Evolutionary conservation across 2,329 filamentous ascomycete genomes (phyloP), one percentile per base, ranked within the genome.

Genomic region (Colletotrichum godetiae): DNA sequence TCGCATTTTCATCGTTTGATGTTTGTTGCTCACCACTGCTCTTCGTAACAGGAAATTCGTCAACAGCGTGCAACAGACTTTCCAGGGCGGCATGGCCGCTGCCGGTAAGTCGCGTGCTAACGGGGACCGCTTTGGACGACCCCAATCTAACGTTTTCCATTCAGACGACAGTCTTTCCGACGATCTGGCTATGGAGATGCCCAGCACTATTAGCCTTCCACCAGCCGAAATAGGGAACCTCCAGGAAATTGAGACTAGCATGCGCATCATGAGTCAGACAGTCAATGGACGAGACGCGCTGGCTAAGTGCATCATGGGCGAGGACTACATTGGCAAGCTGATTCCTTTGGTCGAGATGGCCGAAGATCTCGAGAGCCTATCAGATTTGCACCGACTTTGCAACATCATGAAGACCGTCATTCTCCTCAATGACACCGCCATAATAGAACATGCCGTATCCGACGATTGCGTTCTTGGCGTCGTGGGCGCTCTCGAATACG

Each of bases 341-440:
- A 92, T 97, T 64, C 95, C 95, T 1, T 83, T 98, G 63, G 94
- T 99, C 59, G 90, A 94, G 72, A 92, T 94, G 84, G 96, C 97
- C 11, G 97, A 99, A 82, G 94, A 98, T 78, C 89, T 98, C 73
- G 95, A 99, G 83, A 95, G 94, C 81, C 86, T 97, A 10, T 85
- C 90, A 27, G 96, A 98, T 80, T 86, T 99, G 73, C 97, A 98
- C 82, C 91, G 94, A 60, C 87, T 99, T 58, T 99, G 97, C 89
- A 98, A 95, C 81, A 98, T 99, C 81, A 97, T 98, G 94, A 99
- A 99, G 87, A 93, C 93, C 72, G 89, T 98, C 69, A 97, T 99
- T 67, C 87, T 98, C 66, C 90, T 98, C 75, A 99, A 98, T 84
- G 97, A 99, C 81, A 97, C 93, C 35, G 90, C 92, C 72, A 97